These are phyloP conservation scores for Neurospora terricola DNA, from an alignment of 495 filamentous ascomycete species.

Conservation along the genomic window DNA sequence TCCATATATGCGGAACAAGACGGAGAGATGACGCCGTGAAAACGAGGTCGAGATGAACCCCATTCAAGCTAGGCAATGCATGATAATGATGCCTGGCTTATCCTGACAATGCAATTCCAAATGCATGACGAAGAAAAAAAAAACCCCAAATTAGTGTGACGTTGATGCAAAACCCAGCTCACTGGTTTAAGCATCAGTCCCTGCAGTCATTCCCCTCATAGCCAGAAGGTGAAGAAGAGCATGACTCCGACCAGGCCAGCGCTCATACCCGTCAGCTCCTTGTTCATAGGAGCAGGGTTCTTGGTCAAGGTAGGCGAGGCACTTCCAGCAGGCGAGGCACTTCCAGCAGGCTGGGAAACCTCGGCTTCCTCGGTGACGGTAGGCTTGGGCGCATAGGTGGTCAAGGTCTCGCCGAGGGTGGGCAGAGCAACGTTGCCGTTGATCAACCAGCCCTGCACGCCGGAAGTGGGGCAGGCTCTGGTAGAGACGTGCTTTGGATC, in stretches of 20 bases:
- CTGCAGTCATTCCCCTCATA: conserved; percentile 17
- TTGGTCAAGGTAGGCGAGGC: conserved; percentile 16
- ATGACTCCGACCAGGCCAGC: conserved; percentile 41
- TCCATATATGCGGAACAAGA: neutral
- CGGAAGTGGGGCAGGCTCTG: conserved; percentile 63
- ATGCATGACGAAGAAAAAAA: neutral
- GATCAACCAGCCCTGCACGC: conserved; percentile 60
- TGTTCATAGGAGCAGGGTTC: conserved; percentile 33
- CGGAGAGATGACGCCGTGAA: neutral
- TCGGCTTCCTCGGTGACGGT: conserved; percentile 3
- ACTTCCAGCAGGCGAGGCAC: conserved; percentile 8
- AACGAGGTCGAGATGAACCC: neutral
- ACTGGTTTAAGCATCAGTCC: neutral
- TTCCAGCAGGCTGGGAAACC: conserved; percentile 5
- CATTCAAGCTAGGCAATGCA: neutral
- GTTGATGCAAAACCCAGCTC: neutral
- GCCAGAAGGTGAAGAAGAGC: conserved; percentile 44
- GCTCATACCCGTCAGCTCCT: conserved; percentile 45
- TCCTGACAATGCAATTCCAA: neutral
- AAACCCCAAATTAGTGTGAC: neutral
- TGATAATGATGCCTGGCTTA: neutral
- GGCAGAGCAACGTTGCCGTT: conserved; percentile 59
- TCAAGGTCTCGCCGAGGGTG: conserved; percentile 49
- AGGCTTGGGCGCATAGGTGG: conserved; percentile 13
- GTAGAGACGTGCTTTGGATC: conserved; percentile 44